Conservation (phyloP, 306 rosid genomes). For the Acacia melanoxylon region DNA sequence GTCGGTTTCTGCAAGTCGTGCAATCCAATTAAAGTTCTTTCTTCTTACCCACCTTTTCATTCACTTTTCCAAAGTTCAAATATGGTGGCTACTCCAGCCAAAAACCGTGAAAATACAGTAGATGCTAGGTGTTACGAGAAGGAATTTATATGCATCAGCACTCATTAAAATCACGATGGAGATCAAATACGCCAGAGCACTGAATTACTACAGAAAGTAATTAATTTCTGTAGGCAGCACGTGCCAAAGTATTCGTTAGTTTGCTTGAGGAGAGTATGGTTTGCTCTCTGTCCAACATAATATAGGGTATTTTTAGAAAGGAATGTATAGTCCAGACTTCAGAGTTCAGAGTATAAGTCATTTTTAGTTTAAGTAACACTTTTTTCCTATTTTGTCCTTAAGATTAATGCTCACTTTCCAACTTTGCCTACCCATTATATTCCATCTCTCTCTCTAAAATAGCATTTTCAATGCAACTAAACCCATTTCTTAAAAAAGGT, state of each 20-base stretch:
- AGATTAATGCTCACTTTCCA: no score
- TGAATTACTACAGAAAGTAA: no score
- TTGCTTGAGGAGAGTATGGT: not conserved
- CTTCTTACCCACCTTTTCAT: not conserved
- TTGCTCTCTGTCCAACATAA: no score
- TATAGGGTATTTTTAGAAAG: no score
- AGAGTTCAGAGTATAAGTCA: no score
- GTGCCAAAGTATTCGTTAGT: not conserved
- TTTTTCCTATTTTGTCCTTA: no score
- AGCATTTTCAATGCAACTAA: no score
- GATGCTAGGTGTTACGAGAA: not conserved
- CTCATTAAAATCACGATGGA: not conserved
- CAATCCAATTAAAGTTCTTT: not conserved
- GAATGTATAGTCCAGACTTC: no score
- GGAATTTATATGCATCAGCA: not conserved
- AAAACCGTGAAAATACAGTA: not conserved
- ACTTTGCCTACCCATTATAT: accelerated
- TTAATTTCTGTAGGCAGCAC: no score
- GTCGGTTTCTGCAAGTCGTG: not conserved
- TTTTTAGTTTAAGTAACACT: no score
- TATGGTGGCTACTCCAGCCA: slow-evolving; percentile 2
- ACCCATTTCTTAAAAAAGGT: no score
- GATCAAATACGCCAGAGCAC: not conserved
- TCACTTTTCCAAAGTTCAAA: not conserved
- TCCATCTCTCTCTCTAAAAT: no score